Evolutionary conservation across 2,329 filamentous ascomycete species (phyloP).

Genomic region (Cercospora brassicicola): DNA sequence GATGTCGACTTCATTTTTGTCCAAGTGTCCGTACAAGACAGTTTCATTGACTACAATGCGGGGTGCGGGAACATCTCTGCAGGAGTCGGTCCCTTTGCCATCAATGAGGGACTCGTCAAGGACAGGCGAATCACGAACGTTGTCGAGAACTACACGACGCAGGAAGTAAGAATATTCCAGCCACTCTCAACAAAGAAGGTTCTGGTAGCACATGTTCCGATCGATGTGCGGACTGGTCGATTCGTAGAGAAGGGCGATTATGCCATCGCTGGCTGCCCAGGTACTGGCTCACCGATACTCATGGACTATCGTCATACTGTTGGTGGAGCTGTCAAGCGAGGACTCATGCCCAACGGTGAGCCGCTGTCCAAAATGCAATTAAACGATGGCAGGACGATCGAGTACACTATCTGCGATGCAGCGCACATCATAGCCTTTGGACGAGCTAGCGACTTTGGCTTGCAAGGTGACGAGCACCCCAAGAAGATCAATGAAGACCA

Average conservation of each 20-base stretch:
- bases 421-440: slow-evolving; percentile 26
- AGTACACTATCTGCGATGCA: slow-evolving; percentile 23
- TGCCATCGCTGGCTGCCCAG: slow-evolving; percentile 22
- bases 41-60: slow-evolving; percentile 24
- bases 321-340: slow-evolving; percentile 21
- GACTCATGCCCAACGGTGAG: slow-evolving; percentile 21
- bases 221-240: slow-evolving; percentile 12
- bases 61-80: slow-evolving; percentile 26
- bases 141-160: slow-evolving; percentile 17
- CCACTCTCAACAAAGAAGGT: slow-evolving; percentile 22
- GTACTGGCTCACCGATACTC: slow-evolving; percentile 24
- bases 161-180: slow-evolving; percentile 26
- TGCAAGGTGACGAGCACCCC: slow-evolving; percentile 21
- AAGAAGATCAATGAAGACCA: slow-evolving; percentile 19
- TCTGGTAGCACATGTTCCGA: slow-evolving; percentile 23
- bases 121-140: slow-evolving; percentile 12
- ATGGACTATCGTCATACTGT: slow-evolving; percentile 26
- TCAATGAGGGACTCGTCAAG: slow-evolving; percentile 24
- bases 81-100: slow-evolving; percentile 25
- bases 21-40: slow-evolving; percentile 21
- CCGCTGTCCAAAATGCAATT: slow-evolving; percentile 16
- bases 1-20: slow-evolving; percentile 27
- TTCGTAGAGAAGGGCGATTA: slow-evolving; percentile 23
- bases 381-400: slow-evolving; percentile 10
- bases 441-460: slow-evolving; percentile 17